These are phyloP conservation scores for Fusarium verticillioides DNA, from an alignment of 2,329 filamentous ascomycete species.

Conservation along the genomic window DNA sequence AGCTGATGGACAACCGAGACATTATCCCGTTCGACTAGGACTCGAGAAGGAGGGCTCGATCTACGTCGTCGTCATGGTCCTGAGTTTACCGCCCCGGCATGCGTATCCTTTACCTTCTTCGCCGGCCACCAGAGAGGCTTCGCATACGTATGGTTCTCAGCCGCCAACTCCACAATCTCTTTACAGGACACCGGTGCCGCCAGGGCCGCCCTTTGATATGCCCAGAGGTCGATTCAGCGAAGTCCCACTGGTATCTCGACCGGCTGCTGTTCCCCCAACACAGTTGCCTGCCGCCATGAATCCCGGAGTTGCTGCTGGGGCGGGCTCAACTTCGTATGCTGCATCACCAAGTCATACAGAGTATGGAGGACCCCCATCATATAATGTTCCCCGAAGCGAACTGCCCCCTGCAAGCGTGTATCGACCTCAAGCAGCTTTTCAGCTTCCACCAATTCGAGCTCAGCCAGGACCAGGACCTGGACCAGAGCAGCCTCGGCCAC, in stretches of 20 bases:
- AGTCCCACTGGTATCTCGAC: slow-evolving; percentile 37
- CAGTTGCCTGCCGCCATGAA: slow-evolving; percentile 50
- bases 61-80: slow-evolving; percentile 68
- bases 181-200: slow-evolving; percentile 58
- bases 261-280: slow-evolving; percentile 42
- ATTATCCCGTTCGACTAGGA: slow-evolving; percentile 63
- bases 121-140: slow-evolving; percentile 56
- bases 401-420: slow-evolving; percentile 50
- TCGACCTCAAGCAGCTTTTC: slow-evolving; percentile 52
- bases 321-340: slow-evolving; percentile 51
- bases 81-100: slow-evolving; percentile 53
- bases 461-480: slow-evolving; percentile 52
- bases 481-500: slow-evolving; percentile 42
- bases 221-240: slow-evolving; percentile 56
- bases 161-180: slow-evolving; percentile 45
- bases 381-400: slow-evolving; percentile 66
- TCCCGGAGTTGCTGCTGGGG: slow-evolving; percentile 10
- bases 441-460: slow-evolving; percentile 61
- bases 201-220: slow-evolving; percentile 60
- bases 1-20: slow-evolving; percentile 62
- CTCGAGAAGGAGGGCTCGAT: slow-evolving; percentile 70
- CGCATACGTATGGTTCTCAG: slow-evolving; percentile 55
- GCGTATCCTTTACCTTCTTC: slow-evolving; percentile 58
- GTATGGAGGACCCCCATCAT: slow-evolving; percentile 59
- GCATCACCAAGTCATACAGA: slow-evolving; percentile 58